Evolutionary conservation across 2,329 filamentous ascomycete species (phyloP), one percentile per base, ranked within the genome.

Genomic region (Colletotrichum sp.): DNA sequence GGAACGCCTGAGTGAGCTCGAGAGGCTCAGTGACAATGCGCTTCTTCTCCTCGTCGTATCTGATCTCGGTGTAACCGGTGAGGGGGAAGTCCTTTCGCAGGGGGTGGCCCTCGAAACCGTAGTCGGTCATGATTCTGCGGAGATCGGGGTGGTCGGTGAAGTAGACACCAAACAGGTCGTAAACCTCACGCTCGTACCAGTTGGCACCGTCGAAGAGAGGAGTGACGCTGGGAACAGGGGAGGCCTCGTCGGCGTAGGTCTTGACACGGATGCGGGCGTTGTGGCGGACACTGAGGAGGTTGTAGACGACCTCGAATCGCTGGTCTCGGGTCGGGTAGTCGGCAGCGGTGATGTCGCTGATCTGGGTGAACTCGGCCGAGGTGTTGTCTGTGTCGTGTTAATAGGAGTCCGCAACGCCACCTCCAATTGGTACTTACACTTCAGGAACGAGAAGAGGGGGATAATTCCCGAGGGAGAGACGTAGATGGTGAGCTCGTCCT

Each of bases 41-140:
- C 93, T 99, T 99, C 95, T 98, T 99, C 91, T 99, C 98, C 88
- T 99, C 97, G 80, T 99, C 97, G 84, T 98, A 99, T 83, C 97
- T 92, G 80, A 99, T 94, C 89, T 99, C 98, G 39, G 97, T 99
- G 89, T 99, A 99, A 64, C 97, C 97, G 4, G 97, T 98, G 84
- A 99, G 88, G 26, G 97, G 97, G 89, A 99, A 99, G 84, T 99
- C 97, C 89, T 99, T 99, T 83, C 98, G 92, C 84, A 99, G 88
- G 57, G 97, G 97, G 88, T 99, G 97, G 69, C 97, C 97, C 85
- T 99, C 98, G 83, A 99, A 99, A 69, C 97, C 97, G 85, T 99
- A 99, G 85, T 99, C 97, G 79, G 97, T 99, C 96, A 99, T 98
- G 88, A 99, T 99, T 80, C 97, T 93, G 85, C 97, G 93, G 81